Evolutionary conservation across 805 yeast species (phyloP), one percentile per base, ranked within the genome.

Genomic region (Starmerella tilneyi): DNA sequence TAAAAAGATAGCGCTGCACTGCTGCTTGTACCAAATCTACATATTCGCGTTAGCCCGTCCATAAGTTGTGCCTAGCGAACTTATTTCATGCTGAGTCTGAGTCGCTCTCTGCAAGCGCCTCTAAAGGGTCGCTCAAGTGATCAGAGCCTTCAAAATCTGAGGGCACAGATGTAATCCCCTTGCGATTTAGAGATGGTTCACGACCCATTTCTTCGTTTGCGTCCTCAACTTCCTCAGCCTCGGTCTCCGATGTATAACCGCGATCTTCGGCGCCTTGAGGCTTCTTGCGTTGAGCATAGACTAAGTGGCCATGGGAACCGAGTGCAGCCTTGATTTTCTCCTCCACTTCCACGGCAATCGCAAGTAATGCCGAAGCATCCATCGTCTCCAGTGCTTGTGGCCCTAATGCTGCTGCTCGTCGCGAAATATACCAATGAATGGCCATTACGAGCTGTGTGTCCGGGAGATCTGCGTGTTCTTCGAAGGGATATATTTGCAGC

Each of bases 381-480:
- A 41, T 51, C 16, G n/a, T 23, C 13, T 28, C 42, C 11, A 23
- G 41, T 3, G 40, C 40, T 3, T 38, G 41, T 1, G 27, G 22
- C 7, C 40, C 43, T 4, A 13, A 5, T 3, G 38, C 37, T 6
- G 31, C 29, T 3, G 44, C 17, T 15, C 22, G 24, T 19, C 42
- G 41, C 7, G 56, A 45, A 3, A 53, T 30, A 22, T 48, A 52
- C 26, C 40, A 46, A 20, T 51, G 52, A 4, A 51, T 32, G 4
- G 56, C 51, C n/a, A 24, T 28, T 8, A 46, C 44, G 2, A 52
- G 36, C 7, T 41, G 39, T 11, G 33, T 22, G 20, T 37, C 41
- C 2, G 56, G 56, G n/a, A 52, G 42, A 17, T 52, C 55, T 1
- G 45, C 44, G 12, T 46, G 50, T 26, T 52, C 49, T 12, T 32